Conservation (phyloP, 2,329 filamentous ascomycete species). For the Apiospora hydei region DNA sequence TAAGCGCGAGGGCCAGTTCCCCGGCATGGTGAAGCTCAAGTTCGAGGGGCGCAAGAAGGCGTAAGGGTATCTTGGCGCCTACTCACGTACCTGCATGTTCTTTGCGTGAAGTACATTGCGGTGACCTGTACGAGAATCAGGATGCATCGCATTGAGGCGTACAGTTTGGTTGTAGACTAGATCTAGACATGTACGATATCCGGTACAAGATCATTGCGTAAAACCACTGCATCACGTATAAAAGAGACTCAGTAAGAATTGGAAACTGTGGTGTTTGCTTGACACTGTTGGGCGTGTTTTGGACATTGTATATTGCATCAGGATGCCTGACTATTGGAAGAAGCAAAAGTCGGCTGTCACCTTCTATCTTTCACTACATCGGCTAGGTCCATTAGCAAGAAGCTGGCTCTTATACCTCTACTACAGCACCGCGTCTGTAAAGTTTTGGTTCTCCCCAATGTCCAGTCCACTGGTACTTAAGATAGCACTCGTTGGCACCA, state of each 20-base stretch:
- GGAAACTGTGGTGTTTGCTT: not conserved
- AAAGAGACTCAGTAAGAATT: not conserved
- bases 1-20: conserved; percentile 49
- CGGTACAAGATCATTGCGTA: not conserved
- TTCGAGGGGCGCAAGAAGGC: not conserved
- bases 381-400: not conserved
- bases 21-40: not conserved
- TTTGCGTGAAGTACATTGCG: not conserved
- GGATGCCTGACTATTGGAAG: not conserved
- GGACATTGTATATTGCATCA: not conserved
- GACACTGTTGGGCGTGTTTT: not conserved
- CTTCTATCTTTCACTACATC: not conserved
- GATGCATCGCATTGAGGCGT: not conserved
- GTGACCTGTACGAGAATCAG: not conserved
- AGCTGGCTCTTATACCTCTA: not conserved
- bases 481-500: too few relatives aligned
- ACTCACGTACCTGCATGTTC: not conserved
- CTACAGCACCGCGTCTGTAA: too few relatives aligned
- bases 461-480: too few relatives aligned
- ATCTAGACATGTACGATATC: not conserved
- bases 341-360: not conserved
- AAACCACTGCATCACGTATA: not conserved
- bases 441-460: too few relatives aligned
- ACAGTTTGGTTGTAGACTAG: not conserved
- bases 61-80: not conserved